A percentile compares a stretch with the other conserved stretches of the same genome.
Conservation (phyloP, 371 early-diverging fungal genomes). For the Haplosporangium sp. region DNA sequence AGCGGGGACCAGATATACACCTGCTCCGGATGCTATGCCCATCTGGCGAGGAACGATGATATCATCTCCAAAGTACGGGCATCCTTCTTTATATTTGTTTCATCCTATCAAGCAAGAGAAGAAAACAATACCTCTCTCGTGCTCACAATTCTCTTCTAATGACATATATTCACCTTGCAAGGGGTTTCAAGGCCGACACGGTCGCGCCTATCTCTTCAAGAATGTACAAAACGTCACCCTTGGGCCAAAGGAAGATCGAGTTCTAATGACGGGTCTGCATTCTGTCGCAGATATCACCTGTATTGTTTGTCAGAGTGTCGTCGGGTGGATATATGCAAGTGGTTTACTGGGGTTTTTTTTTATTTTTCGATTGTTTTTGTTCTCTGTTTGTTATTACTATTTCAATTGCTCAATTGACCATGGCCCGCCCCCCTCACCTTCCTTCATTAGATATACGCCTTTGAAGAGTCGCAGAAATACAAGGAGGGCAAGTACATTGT, state of each 20-base stretch:
- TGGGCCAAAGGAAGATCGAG: constrained; percentile 73
- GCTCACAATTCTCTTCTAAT: not conserved
- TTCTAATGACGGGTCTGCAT: constrained; percentile 85
- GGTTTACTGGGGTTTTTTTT: not conserved
- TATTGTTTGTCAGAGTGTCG: constrained; percentile 65
- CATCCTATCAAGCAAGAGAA: constrained; percentile 9
- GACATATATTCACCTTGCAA: constrained; percentile 20
- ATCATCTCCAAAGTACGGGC: constrained; percentile 68
- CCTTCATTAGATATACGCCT: constrained; percentile 68
- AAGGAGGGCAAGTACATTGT: constrained; percentile 86
- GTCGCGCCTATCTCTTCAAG: constrained; percentile 80
- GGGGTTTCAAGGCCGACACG: constrained; percentile 78
- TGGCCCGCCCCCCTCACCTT: not conserved
- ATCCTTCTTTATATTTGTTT: not conserved
- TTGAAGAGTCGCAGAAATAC: constrained; percentile 80
- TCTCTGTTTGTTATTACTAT: not conserved
- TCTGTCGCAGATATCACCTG: constrained; percentile 82
- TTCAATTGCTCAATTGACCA: not conserved
- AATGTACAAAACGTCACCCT: constrained; percentile 70
- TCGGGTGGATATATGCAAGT: constrained; percentile 87
- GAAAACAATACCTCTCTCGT: constrained; percentile 12
- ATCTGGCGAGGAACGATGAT: constrained; percentile 67
- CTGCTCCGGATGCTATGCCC: constrained; percentile 71
- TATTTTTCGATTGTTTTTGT: not conserved
- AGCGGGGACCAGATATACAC: constrained; percentile 60